These are phyloP conservation scores for Solanum etuberosum DNA, from an alignment of 257 asterid species.

Conservation along the genomic window DNA sequence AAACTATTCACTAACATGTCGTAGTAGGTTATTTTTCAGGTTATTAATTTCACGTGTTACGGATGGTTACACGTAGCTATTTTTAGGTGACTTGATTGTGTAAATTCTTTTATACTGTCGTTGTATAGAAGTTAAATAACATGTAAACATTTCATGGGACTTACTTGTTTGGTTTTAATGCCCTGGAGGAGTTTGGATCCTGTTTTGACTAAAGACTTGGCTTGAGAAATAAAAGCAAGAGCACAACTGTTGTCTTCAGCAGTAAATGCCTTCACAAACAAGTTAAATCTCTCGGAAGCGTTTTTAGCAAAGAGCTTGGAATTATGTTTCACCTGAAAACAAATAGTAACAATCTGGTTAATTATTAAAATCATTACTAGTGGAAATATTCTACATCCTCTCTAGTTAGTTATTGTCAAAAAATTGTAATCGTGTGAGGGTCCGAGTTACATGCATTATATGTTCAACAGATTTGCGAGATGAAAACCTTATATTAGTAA, in stretches of 20 bases:
- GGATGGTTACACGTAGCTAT: not conserved
- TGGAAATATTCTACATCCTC: not conserved
- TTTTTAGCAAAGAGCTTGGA: slow-evolving; percentile 43
- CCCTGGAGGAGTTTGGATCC: slow-evolving; percentile 42
- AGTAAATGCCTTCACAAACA: slow-evolving; percentile 44
- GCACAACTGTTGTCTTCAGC: slow-evolving; percentile 42
- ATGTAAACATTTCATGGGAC: not conserved
- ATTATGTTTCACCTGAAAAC: slow-evolving; percentile 49
- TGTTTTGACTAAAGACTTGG: slow-evolving; percentile 31
- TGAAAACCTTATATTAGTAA: not conserved
- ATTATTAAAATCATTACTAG: not conserved
- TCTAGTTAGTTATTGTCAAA: not conserved
- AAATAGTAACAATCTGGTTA: not conserved
- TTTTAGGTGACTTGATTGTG: not conserved
- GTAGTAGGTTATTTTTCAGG: not conserved
- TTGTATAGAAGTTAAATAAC: not conserved
- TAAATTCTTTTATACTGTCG: not conserved
- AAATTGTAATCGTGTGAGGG: not conserved
- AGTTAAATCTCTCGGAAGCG: slow-evolving; percentile 54
- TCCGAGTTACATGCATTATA: not conserved
- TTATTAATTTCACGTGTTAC: not conserved
- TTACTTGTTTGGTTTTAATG: slow-evolving; percentile 66
- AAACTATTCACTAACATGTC: not conserved
- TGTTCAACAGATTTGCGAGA: not conserved
- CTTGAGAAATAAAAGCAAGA: slow-evolving; percentile 42